phyloP scores from a whole-genome alignment of 75 land plant species.

The Sequoia sempervirens region DNA sequence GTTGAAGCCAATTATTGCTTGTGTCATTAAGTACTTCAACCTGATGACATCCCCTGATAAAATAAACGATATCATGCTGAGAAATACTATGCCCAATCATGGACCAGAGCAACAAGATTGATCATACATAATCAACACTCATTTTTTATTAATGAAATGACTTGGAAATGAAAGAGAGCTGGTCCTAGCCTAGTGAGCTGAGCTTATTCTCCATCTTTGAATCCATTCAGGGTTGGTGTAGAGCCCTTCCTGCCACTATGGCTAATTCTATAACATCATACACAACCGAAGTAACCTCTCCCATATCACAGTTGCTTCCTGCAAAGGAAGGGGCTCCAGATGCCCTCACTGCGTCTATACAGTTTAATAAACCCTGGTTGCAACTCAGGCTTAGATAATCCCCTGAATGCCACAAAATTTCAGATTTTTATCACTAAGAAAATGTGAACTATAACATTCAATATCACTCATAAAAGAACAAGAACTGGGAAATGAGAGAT shows the following conservation, averaged over 20 bases:
- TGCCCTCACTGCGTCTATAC: conserved; percentile 28
- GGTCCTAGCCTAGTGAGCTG: background rate
- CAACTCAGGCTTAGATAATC: conserved; percentile 55
- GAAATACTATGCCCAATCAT: background rate
- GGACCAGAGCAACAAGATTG: background rate
- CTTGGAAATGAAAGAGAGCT: background rate
- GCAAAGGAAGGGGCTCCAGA: conserved; percentile 25
- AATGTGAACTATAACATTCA: background rate
- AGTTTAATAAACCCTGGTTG: conserved; percentile 41
- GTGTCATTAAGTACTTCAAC: background rate
- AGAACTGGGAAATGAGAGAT: no score
- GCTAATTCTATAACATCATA: conserved; percentile 51
- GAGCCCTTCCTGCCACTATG: conserved; percentile 39
- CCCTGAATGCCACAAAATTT: conserved; percentile 14
- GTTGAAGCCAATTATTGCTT: background rate
- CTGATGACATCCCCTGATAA: background rate
- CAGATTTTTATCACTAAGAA: background rate
- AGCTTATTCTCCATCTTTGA: background rate
- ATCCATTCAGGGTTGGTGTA: conserved; percentile 4
- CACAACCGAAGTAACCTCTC: conserved; percentile 40
- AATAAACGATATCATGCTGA: no score
- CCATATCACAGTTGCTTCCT: conserved; percentile 45
- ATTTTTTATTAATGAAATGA: background rate
- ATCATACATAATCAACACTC: background rate
- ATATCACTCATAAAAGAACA: background rate